Evolutionary conservation across 2,329 filamentous ascomycete genomes (phyloP), one percentile per base, ranked within the genome.

Genomic region (Diaporthe citri): DNA sequence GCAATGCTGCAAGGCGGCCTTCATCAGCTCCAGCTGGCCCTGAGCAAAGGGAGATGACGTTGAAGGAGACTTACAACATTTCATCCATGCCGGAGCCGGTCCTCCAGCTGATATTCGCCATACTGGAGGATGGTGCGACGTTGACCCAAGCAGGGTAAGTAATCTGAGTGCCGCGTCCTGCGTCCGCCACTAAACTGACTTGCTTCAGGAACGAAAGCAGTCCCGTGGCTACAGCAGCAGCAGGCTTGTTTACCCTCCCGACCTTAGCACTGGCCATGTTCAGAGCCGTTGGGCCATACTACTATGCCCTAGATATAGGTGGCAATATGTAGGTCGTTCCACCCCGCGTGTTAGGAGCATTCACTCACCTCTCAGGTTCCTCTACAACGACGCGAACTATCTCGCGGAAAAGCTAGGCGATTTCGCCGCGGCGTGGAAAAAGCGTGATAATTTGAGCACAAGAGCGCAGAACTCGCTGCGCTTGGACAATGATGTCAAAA

Each of bases 31-130:
- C 17, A 43, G 76, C 79, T 55, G 72, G 80, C 43, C 57, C 79
- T 9, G 79, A 83, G 75, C 87, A 87, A 12, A 88, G 91, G 73
- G 93, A 97, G 81, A 85, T 98, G 75, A 93, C 94, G 0, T 85
- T 98, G 59, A 93, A 89, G 76, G 97, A 99, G 84, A 94, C 90
- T 1, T 99, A 98, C 82, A 94, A 92, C 75, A 94, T 98, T 70
- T 98, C 96, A 0, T 93, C 94, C 3, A 93, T 98, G 82, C 96
- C 97, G 0, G 93, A 95, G 76, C 90, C 92, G 5, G 91, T 98
- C 17, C 87, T 96, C 28, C 87, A 90, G 25, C 88, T 94, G 39
- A 91, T 96, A 71, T 85, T 87, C 31, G 80, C 86, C 17, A 88
- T 93, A 39, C 82, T 90, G 76, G 89, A 92, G 75, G 92, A 94